Evolutionary conservation across 805 yeast genomes (phyloP), one percentile per base, ranked within the genome.

Genomic region (Zygosaccharomyces lentus): DNA sequence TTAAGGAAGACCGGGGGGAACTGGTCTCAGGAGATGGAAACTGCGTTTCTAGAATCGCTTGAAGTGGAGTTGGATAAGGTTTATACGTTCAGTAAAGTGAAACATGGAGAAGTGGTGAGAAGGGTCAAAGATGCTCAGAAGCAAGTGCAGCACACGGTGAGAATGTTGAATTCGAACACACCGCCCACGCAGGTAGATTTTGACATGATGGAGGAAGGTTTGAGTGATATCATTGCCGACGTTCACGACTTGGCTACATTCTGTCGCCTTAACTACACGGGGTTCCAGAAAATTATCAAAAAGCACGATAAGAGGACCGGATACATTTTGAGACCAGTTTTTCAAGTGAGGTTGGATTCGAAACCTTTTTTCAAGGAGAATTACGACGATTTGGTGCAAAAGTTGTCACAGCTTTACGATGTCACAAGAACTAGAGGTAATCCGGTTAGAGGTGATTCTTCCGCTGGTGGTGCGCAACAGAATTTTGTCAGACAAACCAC

Each of bases 401-500:
- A 88, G 65, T 77, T 93, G 49, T 88, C 97, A 3, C 85, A 82
- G 57, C 73, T 87, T 43, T 91, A 93, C 59, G 98, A 93, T 65
- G 70, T 91, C 51, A 97, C 93, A 24, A 81, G 98, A 66, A 93
- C 98, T 1, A 79, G 96, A 57, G 99, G 99, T 57, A 86, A 88
- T 62, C 98, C 99, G 10, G 87, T 88, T 32, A 77, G 80, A 59
- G 98, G 98, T 53, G 99, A 93, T 69, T 82, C 96, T 3, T 66
- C 97, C 4, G 97, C 99, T n/a, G 99, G 99, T 61, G 99, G 99
- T 36, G 77, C 84, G 35, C 97, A 90, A 74, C 99, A 93, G 68
- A 93, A 93, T 71, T 93, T 93, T 61, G 98, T 93, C 37, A 84
- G 99, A 69, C 99, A 93, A 70, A 93, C 99, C 16, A 93, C 99